These are phyloP conservation scores for Trichodelitschia bisporula DNA, from an alignment of 495 filamentous ascomycete genomes.

Conservation along the genomic window DNA sequence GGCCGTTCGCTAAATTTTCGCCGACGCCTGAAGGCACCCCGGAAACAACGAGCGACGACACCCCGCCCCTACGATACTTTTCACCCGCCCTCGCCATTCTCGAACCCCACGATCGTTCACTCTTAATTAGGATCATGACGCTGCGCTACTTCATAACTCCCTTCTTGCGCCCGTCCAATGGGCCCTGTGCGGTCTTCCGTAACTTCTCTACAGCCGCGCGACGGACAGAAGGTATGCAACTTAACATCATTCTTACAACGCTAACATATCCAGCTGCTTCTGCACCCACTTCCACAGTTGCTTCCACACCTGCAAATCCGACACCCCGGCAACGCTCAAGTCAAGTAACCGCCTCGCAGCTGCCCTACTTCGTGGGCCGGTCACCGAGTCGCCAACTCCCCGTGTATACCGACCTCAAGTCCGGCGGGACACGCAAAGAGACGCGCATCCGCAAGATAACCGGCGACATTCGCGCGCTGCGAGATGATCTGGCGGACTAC, in stretches of 20 bases:
- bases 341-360: slow-evolving; percentile 1
- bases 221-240: not conserved
- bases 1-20: not conserved
- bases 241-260: not conserved
- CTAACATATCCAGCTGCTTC: not conserved
- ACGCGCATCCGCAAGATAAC: slow-evolving; percentile 58
- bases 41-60: too few species aligned
- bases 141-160: too few species aligned
- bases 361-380: slow-evolving; percentile 46
- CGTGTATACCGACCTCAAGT: slow-evolving; percentile 53
- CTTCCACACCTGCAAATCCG: slow-evolving; percentile 2
- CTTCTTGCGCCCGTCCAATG: too few species aligned
- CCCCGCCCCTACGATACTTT: too few species aligned
- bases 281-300: slow-evolving; percentile 1
- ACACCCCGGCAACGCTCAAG: slow-evolving; percentile 2
- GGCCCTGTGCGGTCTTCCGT: not conserved
- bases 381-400: slow-evolving; percentile 47
- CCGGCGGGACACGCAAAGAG: slow-evolving; percentile 50
- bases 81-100: too few species aligned
- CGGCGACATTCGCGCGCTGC: slow-evolving; percentile 23
- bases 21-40: not conserved
- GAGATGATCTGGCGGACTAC: slow-evolving; percentile 13
- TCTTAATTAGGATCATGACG: too few species aligned
- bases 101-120: too few species aligned
- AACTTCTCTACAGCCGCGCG: not conserved